phyloP scores from a whole-genome alignment of 2,329 filamentous ascomycete genomes.

The Microdochium paspali region DNA sequence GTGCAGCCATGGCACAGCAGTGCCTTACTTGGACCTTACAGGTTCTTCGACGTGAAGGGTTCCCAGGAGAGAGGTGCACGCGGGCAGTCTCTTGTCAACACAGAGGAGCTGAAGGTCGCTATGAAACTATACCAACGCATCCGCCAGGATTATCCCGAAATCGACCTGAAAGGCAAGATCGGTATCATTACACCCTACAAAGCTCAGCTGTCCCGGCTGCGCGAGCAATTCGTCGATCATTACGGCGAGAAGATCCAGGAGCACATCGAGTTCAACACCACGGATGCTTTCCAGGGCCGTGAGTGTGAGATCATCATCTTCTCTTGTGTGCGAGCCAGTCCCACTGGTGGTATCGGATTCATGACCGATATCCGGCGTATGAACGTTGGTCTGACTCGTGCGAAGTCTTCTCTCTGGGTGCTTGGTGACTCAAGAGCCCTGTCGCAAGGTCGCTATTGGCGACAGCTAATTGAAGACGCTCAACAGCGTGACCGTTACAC shows the following conservation, averaged over 20 bases:
- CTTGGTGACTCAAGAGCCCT: conserved; percentile 85
- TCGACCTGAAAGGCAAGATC: conserved; percentile 72
- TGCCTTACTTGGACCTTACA: conserved; percentile 76
- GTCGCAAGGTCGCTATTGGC: conserved; percentile 85
- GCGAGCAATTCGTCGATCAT: conserved; percentile 58
- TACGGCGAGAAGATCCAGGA: conserved; percentile 71
- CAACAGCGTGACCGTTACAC: conserved; percentile 68
- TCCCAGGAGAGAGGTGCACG: conserved; percentile 71
- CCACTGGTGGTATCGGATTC: conserved; percentile 95
- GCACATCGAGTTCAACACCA: conserved; percentile 94
- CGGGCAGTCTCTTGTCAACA: conserved; percentile 85
- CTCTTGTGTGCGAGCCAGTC: conserved; percentile 88
- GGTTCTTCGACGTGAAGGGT: conserved; percentile 94
- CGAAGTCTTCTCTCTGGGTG: conserved; percentile 94
- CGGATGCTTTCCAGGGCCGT: conserved; percentile 92
- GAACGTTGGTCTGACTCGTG: conserved; percentile 96
- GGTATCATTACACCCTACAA: conserved; percentile 99
- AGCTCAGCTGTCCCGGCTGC: conserved; percentile 76
- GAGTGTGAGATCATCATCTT: conserved; percentile 99
- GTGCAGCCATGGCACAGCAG: conserved; percentile 78
- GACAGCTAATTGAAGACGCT: conserved; percentile 74
- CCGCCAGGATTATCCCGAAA: conserved; percentile 57
- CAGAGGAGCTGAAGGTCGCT: conserved; percentile 77
- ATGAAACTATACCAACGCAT: conserved; percentile 78
- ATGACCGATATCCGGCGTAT: conserved; percentile 96